Base-by-base conservation (phyloP, 2,329 filamentous ascomycete species). In the Penicillium sp. region DNA sequence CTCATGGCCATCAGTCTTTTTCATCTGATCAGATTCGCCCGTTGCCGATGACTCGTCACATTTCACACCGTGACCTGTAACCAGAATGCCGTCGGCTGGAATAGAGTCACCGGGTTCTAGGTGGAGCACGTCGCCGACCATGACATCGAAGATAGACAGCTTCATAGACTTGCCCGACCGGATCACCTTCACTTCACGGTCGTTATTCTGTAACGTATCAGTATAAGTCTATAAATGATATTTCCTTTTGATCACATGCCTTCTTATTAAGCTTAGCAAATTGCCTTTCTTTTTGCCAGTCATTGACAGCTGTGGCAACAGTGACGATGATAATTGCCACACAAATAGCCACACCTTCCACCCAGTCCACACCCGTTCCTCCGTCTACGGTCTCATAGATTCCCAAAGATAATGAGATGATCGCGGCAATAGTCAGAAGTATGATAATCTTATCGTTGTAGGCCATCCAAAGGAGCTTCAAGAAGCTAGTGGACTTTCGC, bases 391-490 rank as follows among this genome's bases (percentile, higher is more conserved):
- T 83, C 66, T 88, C 81, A 61, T 90, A 91, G 2, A 91, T 74
- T 8, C 88, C 87, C 9, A 91, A 75, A 7, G 84, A 84, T 7
- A 90, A 71, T 0, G 87, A 90, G 9, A 90, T 79, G 9, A 85
- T 75, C 1, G 87, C 88, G 8, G 87, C 87, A 29, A 84, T 78
- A 0, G 86, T 87, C 52, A 90, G 73, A 5, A 90, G 72, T 32
- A 90, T 86, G 32, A 91, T 80, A 29, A 90, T 84, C 58, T 87
- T 88, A 70, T 90, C 88, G 59, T 89, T 87, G 68, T 88, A 89
- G 2, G 87, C 85, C 55, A 81, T 81, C 86, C 86, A 90, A 52
- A 85, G 78, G 7, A 89, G 66, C 51, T 74, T 76, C 61, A 83
- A 77, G 33, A 89, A 78, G 2, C 83, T 79, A 23, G 83, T 85